Evolutionary conservation across 2,329 filamentous ascomycete genomes (phyloP), one percentile per base, ranked within the genome.

Genomic region (Ceratocystis lukuohia): DNA sequence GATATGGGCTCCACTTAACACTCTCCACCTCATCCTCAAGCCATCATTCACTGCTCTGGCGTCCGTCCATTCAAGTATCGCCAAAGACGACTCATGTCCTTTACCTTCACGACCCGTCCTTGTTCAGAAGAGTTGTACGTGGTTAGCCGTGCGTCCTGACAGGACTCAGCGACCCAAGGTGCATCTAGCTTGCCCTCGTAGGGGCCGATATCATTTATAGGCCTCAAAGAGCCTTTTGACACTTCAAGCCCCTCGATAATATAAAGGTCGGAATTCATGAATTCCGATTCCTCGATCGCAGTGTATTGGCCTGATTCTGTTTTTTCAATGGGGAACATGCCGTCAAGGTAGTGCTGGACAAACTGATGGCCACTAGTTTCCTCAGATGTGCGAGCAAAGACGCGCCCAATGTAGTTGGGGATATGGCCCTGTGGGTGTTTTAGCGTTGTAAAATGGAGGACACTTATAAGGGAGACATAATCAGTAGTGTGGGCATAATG

Each of bases 401-500:
- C 78, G 17, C 80, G 77, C 8, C 83, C 83, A 48, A 85, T 78
- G 71, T 86, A 87, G 56, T 84, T 80, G 63, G 84, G 83, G 68
- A 86, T 79, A 57, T 78, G 74, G 0, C 73, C 74, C 20, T 71
- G 71, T 0, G 75, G 73, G 1, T 78, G 73, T 64, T 81, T 80
- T 33, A 64, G 33, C 22, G 76, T 79, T 1, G 80, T 78, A 71
- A 89, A 91, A 72, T 88, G 82, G 45, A 93, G 77, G 5, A 91
- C 84, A 1, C 89, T 89, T 80, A 87, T 89, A 8, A 85, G 77
- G 3, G 88, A 82, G 1, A 93, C 88, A 70, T 90, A 88, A 71
- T 94, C 89, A 17, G 79, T 81, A 7, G 80, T 81, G 72, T 92
- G 88, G 2, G 86, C 87, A 71, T 92, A 94, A 74, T 94, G 89